Conservation (phyloP, 768 basidiomycete species). For the Hygrophorus russula region DNA sequence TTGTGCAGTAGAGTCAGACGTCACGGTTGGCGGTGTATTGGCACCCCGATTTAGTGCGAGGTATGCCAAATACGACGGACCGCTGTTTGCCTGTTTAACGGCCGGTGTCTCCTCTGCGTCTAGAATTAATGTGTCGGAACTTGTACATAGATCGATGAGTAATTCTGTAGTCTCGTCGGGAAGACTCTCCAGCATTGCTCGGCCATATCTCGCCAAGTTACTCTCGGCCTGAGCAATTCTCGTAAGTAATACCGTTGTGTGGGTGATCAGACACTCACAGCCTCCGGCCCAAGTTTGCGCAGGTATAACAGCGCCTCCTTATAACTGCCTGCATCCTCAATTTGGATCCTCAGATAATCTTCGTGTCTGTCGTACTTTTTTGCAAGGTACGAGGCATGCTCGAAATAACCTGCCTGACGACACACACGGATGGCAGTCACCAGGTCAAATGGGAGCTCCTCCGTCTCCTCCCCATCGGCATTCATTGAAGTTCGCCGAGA, state of each 20-base stretch:
- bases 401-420: constrained; percentile 91
- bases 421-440: constrained; percentile 97
- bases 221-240: constrained; percentile 54
- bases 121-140: constrained; percentile 33
- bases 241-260: not conserved
- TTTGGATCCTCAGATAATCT: constrained; percentile 87
- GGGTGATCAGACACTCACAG: constrained; percentile 37
- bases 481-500: constrained; percentile 31
- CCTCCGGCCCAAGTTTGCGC: constrained; percentile 63
- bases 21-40: constrained; percentile 25
- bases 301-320: constrained; percentile 76
- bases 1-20: constrained; percentile 27
- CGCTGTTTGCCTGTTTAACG: constrained; percentile 16
- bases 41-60: constrained; percentile 59
- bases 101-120: constrained; percentile 27
- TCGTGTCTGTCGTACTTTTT: constrained; percentile 86
- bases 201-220: constrained; percentile 80
- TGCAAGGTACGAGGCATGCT: constrained; percentile 90
- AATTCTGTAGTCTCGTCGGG: constrained; percentile 87
- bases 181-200: constrained; percentile 69
- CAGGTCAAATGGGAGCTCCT: constrained; percentile 89
- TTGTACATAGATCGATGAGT: constrained; percentile 86
- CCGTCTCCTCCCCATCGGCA: constrained; percentile 27
- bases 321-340: constrained; percentile 84
- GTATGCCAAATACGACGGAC: constrained; percentile 70